Evolutionary conservation across 192 early-diverging fungal genomes (phyloP).

Genomic region (Backusella circina): DNA sequence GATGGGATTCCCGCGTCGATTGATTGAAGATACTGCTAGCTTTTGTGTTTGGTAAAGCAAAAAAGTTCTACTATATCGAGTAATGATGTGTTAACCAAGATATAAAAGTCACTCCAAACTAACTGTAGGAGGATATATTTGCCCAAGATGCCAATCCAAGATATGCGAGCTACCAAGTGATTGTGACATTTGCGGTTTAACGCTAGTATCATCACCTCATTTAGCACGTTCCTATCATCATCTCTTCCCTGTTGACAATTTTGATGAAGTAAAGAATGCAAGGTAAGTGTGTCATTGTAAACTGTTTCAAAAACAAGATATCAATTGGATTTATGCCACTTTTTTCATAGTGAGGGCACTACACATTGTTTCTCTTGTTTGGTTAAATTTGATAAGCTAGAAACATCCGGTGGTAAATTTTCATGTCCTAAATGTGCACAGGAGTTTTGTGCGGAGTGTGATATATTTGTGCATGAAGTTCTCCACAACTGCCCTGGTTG

Average conservation of each 20-base stretch:
- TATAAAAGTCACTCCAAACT: constrained; percentile 60
- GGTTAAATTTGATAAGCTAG: constrained; percentile 35
- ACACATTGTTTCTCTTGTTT: constrained; percentile 50
- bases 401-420: constrained; percentile 44
- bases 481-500: constrained; percentile 88
- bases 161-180: constrained; percentile 90
- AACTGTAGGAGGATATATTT: constrained; percentile 72
- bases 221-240: constrained; percentile 93
- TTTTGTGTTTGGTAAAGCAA: constrained; percentile 74
- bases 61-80: neutral
- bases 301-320: constrained; percentile 20
- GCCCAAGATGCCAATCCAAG: constrained; percentile 78
- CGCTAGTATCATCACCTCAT: constrained; percentile 85
- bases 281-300: constrained; percentile 20
- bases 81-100: neutral
- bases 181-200: constrained; percentile 86
- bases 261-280: constrained; percentile 57
- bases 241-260: constrained; percentile 89
- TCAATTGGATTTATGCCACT: too few relatives aligned
- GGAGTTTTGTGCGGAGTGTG: constrained; percentile 88
- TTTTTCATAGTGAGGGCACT: constrained; percentile 28
- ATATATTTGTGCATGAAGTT: constrained; percentile 89
- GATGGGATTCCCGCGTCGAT: constrained; percentile 88
- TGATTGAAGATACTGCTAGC: constrained; percentile 46
- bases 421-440: constrained; percentile 75